These are phyloP conservation scores for Hanseniaspora valbyensis DNA, from an alignment of 805 yeast species.

Conservation along the genomic window DNA sequence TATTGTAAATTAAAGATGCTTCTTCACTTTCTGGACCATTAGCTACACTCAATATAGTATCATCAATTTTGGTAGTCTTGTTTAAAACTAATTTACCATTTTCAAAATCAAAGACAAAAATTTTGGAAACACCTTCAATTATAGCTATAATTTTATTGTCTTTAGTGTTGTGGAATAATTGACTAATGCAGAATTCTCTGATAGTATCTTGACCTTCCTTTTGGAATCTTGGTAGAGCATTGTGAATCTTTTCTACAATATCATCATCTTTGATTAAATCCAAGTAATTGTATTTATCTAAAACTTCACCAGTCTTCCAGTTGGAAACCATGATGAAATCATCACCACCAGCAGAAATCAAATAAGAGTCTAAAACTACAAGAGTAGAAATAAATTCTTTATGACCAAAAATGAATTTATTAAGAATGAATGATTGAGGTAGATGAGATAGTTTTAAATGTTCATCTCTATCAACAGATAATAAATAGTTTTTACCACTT, in stretches of 20 bases:
- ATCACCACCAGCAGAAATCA: conserved; percentile 91
- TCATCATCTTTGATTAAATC: conserved; percentile 36
- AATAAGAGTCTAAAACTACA: conserved; percentile 37
- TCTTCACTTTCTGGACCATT: conserved; percentile 27
- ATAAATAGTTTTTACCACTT: conserved; percentile 36
- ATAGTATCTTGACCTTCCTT: conserved; percentile 37
- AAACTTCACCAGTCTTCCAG: conserved; percentile 48
- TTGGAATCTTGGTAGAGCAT: conserved; percentile 55
- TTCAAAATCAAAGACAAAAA: conserved; percentile 28
- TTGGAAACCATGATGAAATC: conserved; percentile 63
- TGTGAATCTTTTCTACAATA: conserved; percentile 38
- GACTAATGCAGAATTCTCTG: conserved; percentile 42
- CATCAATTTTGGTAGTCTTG: conserved; percentile 27
- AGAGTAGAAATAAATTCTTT: conserved; percentile 66
- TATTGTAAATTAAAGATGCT: conserved; percentile 27
- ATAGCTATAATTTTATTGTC: conserved; percentile 34
- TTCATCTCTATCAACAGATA: conserved; percentile 91
- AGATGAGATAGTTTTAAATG: conserved; percentile 76
- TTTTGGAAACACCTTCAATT: conserved; percentile 41
- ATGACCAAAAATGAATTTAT: conserved; percentile 80
- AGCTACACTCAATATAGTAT: conserved; percentile 26
- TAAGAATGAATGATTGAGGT: conserved; percentile 68
- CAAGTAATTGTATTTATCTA: conserved; percentile 41
- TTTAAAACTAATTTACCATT: conserved; percentile 21
- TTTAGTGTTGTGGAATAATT: conserved; percentile 31